phyloP scores from a whole-genome alignment of 192 early-diverging fungal genomes.

The Phlyctochytrium bullatum region DNA sequence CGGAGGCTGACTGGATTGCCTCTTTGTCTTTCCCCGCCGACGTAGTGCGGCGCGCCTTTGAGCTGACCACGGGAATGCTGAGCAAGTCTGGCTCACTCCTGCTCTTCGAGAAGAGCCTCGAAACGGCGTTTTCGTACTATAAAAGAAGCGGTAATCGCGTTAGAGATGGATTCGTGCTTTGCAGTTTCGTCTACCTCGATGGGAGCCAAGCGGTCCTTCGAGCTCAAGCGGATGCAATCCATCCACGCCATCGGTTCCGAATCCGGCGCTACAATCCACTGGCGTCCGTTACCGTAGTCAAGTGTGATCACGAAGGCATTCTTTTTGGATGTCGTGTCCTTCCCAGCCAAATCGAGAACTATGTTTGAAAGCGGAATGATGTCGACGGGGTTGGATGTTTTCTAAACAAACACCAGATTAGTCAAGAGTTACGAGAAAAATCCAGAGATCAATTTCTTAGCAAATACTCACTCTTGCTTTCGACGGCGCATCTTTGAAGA shows the following conservation, averaged over 20 bases:
- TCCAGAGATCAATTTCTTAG: background rate
- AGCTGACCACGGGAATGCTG: background rate
- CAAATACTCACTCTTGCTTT: constrained; percentile 2
- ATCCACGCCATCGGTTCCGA: constrained; percentile 44
- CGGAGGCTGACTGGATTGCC: background rate
- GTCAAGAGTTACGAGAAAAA: constrained; percentile 1
- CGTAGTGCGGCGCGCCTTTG: background rate
- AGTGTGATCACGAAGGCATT: constrained; percentile 27
- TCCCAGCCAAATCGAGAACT: constrained; percentile 34
- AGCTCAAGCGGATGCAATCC: constrained; percentile 28
- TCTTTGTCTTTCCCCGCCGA: constrained; percentile 9
- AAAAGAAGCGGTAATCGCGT: constrained; percentile 9
- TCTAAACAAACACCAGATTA: constrained; percentile 20
- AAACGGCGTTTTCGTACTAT: constrained; percentile 18
- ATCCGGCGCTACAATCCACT: constrained; percentile 30
- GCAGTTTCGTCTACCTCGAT: constrained; percentile 29
- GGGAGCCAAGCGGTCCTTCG: constrained; percentile 34
- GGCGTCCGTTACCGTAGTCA: constrained; percentile 18
- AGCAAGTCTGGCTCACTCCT: background rate
- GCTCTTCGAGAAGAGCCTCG: constrained; percentile 5
- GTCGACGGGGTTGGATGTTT: constrained; percentile 27
- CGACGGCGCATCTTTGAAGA: constrained; percentile 41
- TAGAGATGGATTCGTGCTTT: background rate
- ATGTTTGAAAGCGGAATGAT: constrained; percentile 34
- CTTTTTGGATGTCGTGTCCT: constrained; percentile 44